Conservation (phyloP, 805 yeast genomes). For the Pichia eremophila region DNA sequence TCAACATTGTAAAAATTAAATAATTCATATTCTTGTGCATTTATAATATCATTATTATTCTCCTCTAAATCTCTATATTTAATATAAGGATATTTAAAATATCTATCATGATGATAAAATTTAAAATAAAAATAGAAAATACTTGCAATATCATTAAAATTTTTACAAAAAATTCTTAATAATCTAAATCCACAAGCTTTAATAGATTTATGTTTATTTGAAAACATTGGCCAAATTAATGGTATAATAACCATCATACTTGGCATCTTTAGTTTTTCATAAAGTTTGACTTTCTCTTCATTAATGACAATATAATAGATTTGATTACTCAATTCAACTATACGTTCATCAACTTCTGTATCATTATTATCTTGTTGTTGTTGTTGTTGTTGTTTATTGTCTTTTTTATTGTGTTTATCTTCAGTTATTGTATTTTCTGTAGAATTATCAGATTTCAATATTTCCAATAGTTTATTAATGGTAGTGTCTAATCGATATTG, state of each 20-base stretch:
- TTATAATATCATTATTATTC: neutral
- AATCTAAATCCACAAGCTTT: slow-evolving; percentile 7
- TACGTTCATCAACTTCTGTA: neutral
- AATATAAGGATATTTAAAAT: slow-evolving; percentile 1
- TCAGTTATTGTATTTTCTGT: neutral
- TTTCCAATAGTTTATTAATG: neutral
- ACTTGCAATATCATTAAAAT: neutral
- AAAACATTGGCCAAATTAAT: slow-evolving; percentile 6
- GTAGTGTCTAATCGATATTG: neutral
- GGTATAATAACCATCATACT: neutral
- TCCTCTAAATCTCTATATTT: neutral
- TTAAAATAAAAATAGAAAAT: slow-evolving; percentile 1
- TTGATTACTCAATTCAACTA: neutral
- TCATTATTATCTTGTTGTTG: neutral
- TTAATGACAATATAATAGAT: neutral
- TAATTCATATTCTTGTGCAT: slow-evolving; percentile 1
- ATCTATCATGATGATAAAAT: slow-evolving; percentile 2
- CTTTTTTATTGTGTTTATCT: too few relatives aligned
- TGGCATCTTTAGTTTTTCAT: neutral
- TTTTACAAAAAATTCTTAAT: slow-evolving; percentile 3
- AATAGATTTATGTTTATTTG: slow-evolving; percentile 1
- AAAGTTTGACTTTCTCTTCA: neutral
- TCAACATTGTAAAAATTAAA: neutral
- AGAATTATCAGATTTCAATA: neutral
- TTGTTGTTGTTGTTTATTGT: neutral